Conservation (phyloP, 1,284 basidiomycete genomes). For the Fomitopsis schrenkii region DNA sequence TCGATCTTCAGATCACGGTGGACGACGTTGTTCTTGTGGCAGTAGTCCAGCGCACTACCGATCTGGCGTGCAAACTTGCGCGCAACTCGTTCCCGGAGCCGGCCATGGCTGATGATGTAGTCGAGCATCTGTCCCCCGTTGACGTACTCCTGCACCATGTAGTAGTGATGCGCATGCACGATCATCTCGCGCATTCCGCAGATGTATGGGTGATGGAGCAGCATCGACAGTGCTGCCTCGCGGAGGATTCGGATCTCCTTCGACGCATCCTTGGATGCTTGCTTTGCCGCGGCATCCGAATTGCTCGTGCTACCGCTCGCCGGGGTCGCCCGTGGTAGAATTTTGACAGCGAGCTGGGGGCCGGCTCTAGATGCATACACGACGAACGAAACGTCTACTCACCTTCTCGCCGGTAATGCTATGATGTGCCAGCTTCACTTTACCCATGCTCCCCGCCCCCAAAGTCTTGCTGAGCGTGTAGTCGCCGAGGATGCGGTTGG, state of each 20-base stretch:
- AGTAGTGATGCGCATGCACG: constrained; percentile 93
- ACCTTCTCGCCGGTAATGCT: constrained; percentile 92
- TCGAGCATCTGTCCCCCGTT: constrained; percentile 99
- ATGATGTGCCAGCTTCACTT: constrained; percentile 95
- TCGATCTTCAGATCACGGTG: constrained; percentile 99
- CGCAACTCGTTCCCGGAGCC: constrained; percentile 91
- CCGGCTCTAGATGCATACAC: background rate
- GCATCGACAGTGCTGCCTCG: constrained; percentile 90
- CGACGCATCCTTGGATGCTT: constrained; percentile 86
- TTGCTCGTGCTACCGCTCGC: constrained; percentile 43
- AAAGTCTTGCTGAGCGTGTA: constrained; percentile 97
- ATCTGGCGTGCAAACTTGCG: constrained; percentile 98
- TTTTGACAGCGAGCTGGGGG: constrained; percentile 91
- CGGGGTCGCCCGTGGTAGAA: constrained; percentile 81
- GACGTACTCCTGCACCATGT: constrained; percentile 99
- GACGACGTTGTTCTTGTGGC: constrained; percentile 96
- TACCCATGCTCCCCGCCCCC: constrained; percentile 98
- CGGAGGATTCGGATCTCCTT: constrained; percentile 96
- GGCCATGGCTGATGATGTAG: constrained; percentile 99
- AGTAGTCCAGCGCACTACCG: constrained; percentile 93
- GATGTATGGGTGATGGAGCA: constrained; percentile 97
- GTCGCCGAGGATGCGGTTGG: constrained; percentile 79
- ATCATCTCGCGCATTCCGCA: constrained; percentile 99
- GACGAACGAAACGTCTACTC: constrained; percentile 19
- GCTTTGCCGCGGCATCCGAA: constrained; percentile 67